Evolutionary conservation across 2,329 filamentous ascomycete genomes (phyloP), one percentile per base, ranked within the genome.

Genomic region (Zymoseptoria pseudotritici): DNA sequence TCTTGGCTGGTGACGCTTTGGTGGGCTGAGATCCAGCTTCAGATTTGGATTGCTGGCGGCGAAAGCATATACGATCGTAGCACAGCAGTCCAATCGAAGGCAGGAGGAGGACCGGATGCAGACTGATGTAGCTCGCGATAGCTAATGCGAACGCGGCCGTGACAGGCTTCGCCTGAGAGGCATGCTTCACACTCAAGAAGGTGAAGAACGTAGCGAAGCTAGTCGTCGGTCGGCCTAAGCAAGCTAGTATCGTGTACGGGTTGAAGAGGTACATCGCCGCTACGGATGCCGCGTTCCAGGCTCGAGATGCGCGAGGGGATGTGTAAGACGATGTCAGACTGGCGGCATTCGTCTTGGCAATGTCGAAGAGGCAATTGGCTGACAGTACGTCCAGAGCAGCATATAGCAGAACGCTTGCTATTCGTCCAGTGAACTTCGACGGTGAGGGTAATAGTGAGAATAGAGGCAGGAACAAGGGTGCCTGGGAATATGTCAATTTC

Each of bases 211-310:
- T 94, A 0, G 91, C 92, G 72, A 99, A 93, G 60, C 93, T 86
- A 63, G 86, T 90, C 0, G 93, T 97, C 1, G 94, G 90, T 50
- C 93, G 88, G 24, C 89, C 93, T 61, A 99, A 82, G 73, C 93
- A 97, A 19, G 91, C 92, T 52, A 91, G 86, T 62, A 99, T 85
- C 1, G 92, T 96, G 72, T 96, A 96, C 0, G 94, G 94, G 73
- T 95, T 97, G 77, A 97, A 93, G 2, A 99, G 83, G 72, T 90
- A 97, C 65, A 88, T 85, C 63, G 92, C 90, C 56, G 89, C 91
- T 65, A 97, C 83, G 2, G 88, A 83, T 59, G 86, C 79, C 26
- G 88, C 87, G 61, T 84, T 87, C 85, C 90, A 95, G 73, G 81
- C 82, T 71, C 89, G 86, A 56, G 85, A 80, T 66, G 87, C 87